A percentile compares a stretch with the other conserved stretches of the same genome.
Evolutionary conservation across 805 yeast species (phyloP).

Genomic region (Starmera caribaea): DNA sequence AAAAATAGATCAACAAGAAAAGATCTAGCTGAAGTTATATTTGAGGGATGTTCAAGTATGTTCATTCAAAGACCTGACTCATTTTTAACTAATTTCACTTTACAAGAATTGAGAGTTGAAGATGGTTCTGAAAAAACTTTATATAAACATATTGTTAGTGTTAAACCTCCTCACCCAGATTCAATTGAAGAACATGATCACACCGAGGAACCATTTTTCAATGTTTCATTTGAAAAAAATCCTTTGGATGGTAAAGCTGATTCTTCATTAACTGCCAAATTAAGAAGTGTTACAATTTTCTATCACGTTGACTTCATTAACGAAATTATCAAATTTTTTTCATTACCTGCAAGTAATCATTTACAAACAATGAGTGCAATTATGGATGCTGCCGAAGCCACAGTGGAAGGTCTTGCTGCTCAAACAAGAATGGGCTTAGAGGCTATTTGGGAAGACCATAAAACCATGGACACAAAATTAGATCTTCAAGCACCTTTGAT

Average conservation of each 20-base stretch:
- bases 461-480: conserved; percentile 73
- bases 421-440: conserved; percentile 90
- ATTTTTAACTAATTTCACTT: conserved; percentile 55
- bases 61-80: conserved; percentile 76
- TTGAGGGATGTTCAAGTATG: conserved; percentile 73
- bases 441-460: conserved; percentile 90
- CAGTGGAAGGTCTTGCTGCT: conserved; percentile 81
- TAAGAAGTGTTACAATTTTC: conserved; percentile 81
- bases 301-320: conserved; percentile 83
- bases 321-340: conserved; percentile 65
- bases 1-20: conserved; percentile 21
- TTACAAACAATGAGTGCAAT: conserved; percentile 84
- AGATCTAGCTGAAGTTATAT: conserved; percentile 66
- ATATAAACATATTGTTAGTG: conserved; percentile 84
- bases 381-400: conserved; percentile 90
- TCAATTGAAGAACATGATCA: conserved; percentile 18
- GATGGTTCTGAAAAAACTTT: conserved; percentile 75
- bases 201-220: conserved; percentile 59
- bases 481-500: conserved; percentile 93
- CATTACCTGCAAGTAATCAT: conserved; percentile 70
- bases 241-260: conserved; percentile 84
- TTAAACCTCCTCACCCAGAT: conserved; percentile 48
- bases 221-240: conserved; percentile 71
- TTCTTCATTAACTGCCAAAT: conserved; percentile 59
- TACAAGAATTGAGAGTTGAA: conserved; percentile 75